Percentiles rank a stretch among this genome's conserved stretches.
phyloP scores from a whole-genome alignment of 2,329 filamentous ascomycete species.

The Penicillium hesseltinei region DNA sequence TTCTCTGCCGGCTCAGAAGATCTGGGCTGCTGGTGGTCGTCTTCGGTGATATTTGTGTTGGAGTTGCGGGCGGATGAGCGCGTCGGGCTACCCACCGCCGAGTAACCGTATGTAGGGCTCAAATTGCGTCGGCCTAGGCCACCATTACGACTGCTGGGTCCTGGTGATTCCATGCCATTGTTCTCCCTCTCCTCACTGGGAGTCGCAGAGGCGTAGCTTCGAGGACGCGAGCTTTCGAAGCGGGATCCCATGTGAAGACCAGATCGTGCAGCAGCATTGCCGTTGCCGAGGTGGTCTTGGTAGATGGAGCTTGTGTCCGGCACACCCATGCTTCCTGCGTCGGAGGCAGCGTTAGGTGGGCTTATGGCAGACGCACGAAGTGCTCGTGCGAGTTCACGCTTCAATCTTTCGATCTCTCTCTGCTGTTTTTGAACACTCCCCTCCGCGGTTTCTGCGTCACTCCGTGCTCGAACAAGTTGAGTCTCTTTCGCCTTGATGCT shows the following conservation, averaged over 20 bases:
- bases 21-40: constrained; percentile 32
- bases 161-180: constrained; percentile 40
- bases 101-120: constrained; percentile 43
- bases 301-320: constrained; percentile 52
- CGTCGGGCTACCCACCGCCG: constrained; percentile 40
- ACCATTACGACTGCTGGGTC: constrained; percentile 31
- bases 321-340: constrained; percentile 53
- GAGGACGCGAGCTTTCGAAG: constrained; percentile 42
- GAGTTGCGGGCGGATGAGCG: constrained; percentile 36
- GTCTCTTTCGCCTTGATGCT: constrained; percentile 99
- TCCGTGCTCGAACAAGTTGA: constrained; percentile 85
- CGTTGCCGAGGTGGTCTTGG: constrained; percentile 36
- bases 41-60: constrained; percentile 35
- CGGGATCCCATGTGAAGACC: constrained; percentile 40
- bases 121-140: constrained; percentile 43
- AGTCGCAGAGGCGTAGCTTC: constrained; percentile 48
- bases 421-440: constrained; percentile 79
- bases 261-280: constrained; percentile 28
- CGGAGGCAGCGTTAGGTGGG: constrained; percentile 37
- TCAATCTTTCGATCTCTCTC: constrained; percentile 87
- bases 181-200: constrained; percentile 78
- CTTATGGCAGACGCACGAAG: constrained; percentile 42
- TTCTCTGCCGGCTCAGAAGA: constrained; percentile 70
- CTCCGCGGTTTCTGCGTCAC: constrained; percentile 85
- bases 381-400: constrained; percentile 69